Base-by-base conservation (phyloP, 352 stramenopile species). In the Pythium rhizo-oryzae region DNA sequence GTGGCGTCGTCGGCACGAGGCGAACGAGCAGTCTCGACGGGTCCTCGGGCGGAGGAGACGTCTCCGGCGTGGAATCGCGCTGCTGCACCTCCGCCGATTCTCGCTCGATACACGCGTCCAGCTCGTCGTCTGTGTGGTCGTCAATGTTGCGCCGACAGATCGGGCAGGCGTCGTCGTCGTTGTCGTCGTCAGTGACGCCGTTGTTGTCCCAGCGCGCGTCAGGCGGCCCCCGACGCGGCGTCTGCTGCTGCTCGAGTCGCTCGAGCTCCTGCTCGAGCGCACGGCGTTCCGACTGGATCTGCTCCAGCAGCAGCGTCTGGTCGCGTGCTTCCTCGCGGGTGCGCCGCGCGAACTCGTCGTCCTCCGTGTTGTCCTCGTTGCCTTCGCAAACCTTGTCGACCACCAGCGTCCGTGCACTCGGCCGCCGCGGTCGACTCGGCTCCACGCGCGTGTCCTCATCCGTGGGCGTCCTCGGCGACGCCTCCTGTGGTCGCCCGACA, bases 101-200 rank as follows among this genome's bases (percentile, higher is more conserved):
- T n/a, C 76, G 57, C 25, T 85, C 82, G 15, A 91, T 89, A 43
- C 82, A 91, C 2, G 21, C 57, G 63, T 91, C 82, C 3, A 91
- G 65, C 19, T 87, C 80, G 4, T 65, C 62, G 61, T 91, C 82
- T 9, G 33, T 87, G 56, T 91, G 82, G 51, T 82, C 63, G 56
- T 91, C 82, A 15, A 91, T 91, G 5, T 75, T 59, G 8, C 69
- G 72, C 4, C 65, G 67, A 62, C 82, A 91, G 6, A 91, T 81
- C 9, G 82, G 82, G 33, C 82, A 91, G 15, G 70, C 39, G 0
- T 87, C 80, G 52, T 81, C 75, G 21, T 80, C 37, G 13, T 52
- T 49, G 3, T 51, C 19, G 30, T 5, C n/a, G 11, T 11, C 28
- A 2, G 5, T 2, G 24, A n/a, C 43, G 8, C 25, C 24, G 25